Base-by-base conservation (phyloP, 1,284 basidiomycete genomes). In the Moniliella sp. region DNA sequence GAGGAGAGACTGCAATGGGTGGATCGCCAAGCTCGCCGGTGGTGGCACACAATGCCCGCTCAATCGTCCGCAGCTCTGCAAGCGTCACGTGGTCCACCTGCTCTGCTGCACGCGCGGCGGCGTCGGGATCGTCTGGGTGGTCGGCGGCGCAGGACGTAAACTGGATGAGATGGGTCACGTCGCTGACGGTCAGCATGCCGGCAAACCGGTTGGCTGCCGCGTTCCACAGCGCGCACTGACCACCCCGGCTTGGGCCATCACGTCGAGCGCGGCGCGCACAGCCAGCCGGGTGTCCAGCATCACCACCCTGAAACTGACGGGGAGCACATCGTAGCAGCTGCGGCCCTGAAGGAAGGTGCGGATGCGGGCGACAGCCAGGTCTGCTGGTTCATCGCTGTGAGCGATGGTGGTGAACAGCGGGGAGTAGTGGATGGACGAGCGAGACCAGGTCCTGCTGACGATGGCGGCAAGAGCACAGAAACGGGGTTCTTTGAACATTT, bases 41-140 rank as follows among this genome's bases (percentile, higher is more conserved):
- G 80, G 78, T 4, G 76, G 82, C 9, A 97, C 91, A 76, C 11
- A 99, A 74, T 33, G 73, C 74, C 57, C 75, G 78, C 64, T 99
- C 91, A 61, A 97, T 93, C 41, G 88, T 88, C 84, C 32, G 32
- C 27, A 31, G 13, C 5, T 18, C 21, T 15, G n/a, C n/a, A n/a
- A n/a, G n/a, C n/a, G n/a, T n/a, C n/a, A n/a, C n/a, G n/a, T n/a
- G n/a, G n/a, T n/a, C n/a, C n/a, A 82, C n/a, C 73, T 78, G 59
- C n/a, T n/a, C n/a, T n/a, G 97, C 88, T 1, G 94, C 88, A 82
- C n/a, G 73, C 59, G 97, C 88, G 1, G 94, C 88, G 50, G 97
- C 84, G 13, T 76, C 71, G 0, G 76, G 73, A 0, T 82, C 86
- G 30, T 73, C 74, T 46, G 84, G 83, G 64, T 86, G 94, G 32